phyloP scores from a whole-genome alignment of 371 early-diverging fungal species.

The Rhizopus delemar region DNA sequence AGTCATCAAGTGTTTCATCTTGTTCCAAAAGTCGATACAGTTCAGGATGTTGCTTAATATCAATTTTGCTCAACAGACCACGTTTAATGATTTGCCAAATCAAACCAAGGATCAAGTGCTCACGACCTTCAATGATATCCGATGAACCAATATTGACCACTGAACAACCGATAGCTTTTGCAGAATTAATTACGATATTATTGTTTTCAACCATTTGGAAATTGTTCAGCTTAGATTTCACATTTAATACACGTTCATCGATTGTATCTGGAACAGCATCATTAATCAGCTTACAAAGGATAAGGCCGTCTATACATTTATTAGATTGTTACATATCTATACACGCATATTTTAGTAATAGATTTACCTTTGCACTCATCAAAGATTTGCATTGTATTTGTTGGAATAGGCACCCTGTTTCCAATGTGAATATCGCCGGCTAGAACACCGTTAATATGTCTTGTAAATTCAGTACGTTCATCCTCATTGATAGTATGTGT shows the following conservation, averaged over 20 bases:
- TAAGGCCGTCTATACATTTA: conserved; percentile 76
- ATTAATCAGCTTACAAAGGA: conserved; percentile 95
- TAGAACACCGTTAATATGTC: conserved; percentile 89
- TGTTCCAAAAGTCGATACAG: conserved; percentile 91
- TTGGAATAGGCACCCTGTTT: conserved; percentile 85
- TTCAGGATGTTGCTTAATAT: conserved; percentile 96
- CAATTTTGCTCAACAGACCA: conserved; percentile 90
- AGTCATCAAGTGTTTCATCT: conserved; percentile 89
- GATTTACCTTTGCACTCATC: conserved; percentile 80
- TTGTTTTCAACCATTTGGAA: conserved; percentile 98
- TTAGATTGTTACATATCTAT: neutral
- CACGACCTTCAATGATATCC: conserved; percentile 92
- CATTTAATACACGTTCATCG: conserved; percentile 95
- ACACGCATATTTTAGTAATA: no score
- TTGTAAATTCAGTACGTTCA: conserved; percentile 91
- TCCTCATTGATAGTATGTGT: conserved; percentile 97
- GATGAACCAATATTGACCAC: conserved; percentile 96
- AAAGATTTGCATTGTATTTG: conserved; percentile 93
- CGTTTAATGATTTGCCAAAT: conserved; percentile 99
- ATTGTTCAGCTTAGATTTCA: conserved; percentile 73
- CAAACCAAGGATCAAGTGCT: conserved; percentile 92
- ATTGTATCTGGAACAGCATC: conserved; percentile 95
- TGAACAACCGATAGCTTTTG: conserved; percentile 96
- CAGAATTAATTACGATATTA: conserved; percentile 95
- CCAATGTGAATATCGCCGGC: conserved; percentile 81